These are phyloP conservation scores for Leccinellum luteum DNA, from an alignment of 768 basidiomycete species.

Conservation along the genomic window DNA sequence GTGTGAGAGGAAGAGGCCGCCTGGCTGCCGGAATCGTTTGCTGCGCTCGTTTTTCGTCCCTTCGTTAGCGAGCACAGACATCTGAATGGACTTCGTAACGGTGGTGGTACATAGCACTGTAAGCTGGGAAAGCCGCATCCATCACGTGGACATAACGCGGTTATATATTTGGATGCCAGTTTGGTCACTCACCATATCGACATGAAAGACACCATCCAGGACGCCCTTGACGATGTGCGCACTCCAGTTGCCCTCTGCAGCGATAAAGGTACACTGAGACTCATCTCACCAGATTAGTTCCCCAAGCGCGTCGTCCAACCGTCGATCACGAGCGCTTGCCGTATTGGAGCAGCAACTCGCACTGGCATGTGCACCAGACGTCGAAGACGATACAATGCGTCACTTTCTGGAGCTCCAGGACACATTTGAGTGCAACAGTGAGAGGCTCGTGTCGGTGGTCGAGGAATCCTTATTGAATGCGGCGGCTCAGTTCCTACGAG, in stretches of 20 bases:
- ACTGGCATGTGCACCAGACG: slow-evolving; percentile 42
- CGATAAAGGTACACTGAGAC: slow-evolving; percentile 9
- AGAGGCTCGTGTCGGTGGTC: slow-evolving; percentile 23
- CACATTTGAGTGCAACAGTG: slow-evolving; percentile 82
- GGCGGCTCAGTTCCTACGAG: slow-evolving; percentile 60
- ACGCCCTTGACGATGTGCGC: slow-evolving; percentile 69
- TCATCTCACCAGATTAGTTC: slow-evolving; percentile 56
- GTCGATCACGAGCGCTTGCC: slow-evolving; percentile 54
- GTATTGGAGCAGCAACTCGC: slow-evolving; percentile 56
- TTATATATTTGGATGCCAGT: neutral
- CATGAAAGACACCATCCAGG: slow-evolving; percentile 51
- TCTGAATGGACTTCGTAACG: too few relatives aligned
- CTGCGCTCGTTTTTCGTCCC: too few relatives aligned
- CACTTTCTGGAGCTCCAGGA: slow-evolving; percentile 68
- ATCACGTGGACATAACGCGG: slow-evolving; percentile 15
- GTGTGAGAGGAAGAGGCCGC: too few relatives aligned
- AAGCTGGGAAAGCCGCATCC: too few relatives aligned
- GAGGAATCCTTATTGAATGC: slow-evolving; percentile 7
- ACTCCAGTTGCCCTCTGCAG: neutral
- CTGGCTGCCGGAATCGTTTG: too few relatives aligned
- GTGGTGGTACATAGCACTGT: too few relatives aligned
- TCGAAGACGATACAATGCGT: slow-evolving; percentile 44
- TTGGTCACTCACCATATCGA: slow-evolving; percentile 10
- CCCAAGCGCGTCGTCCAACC: slow-evolving; percentile 49
- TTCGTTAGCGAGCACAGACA: too few relatives aligned